A percentile compares a stretch with the other conserved stretches of the same genome.
These are phyloP conservation scores for Aspergillus baeticus DNA, from an alignment of 495 filamentous ascomycete species.

Conservation along the genomic window DNA sequence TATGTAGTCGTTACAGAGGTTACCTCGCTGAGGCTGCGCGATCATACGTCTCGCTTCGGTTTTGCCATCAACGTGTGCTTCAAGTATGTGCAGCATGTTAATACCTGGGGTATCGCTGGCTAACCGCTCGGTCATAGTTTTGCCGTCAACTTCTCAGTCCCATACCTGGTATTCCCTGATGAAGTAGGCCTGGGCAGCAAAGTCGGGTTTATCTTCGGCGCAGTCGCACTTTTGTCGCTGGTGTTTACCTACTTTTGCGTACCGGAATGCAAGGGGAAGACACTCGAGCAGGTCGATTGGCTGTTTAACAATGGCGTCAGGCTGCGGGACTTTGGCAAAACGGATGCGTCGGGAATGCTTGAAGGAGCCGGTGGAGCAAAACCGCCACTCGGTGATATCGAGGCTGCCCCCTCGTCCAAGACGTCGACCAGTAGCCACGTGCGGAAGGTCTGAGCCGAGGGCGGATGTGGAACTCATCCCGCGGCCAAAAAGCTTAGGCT, in stretches of 20 bases:
- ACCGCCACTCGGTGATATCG: neutral
- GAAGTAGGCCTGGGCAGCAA: constrained; percentile 1
- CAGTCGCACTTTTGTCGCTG: neutral
- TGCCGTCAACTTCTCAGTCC: constrained; percentile 14
- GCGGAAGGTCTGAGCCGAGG: neutral
- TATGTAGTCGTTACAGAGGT: constrained; percentile 7
- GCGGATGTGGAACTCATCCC: neutral
- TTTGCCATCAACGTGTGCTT: constrained; percentile 8
- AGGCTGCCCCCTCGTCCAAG: neutral
- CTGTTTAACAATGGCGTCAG: constrained; percentile 6
- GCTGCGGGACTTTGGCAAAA: constrained; percentile 1
- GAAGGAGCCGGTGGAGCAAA: neutral
- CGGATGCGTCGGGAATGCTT: constrained; percentile 3
- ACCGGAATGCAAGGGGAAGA: constrained; percentile 9
- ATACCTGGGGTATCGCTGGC: neutral
- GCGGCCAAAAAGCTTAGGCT: neutral
- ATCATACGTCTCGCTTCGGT: constrained; percentile 3
- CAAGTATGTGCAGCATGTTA: neutral
- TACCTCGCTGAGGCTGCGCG: constrained; percentile 1
- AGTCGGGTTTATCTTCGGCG: constrained; percentile 14
- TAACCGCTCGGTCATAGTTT: constrained; percentile 4
- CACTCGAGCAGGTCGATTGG: constrained; percentile 11
- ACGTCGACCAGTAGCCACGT: neutral
- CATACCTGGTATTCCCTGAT: constrained; percentile 9
- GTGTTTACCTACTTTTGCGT: constrained; percentile 12